Conservation (phyloP, 805 yeast species). For the Saccharomycopsis sp. region DNA sequence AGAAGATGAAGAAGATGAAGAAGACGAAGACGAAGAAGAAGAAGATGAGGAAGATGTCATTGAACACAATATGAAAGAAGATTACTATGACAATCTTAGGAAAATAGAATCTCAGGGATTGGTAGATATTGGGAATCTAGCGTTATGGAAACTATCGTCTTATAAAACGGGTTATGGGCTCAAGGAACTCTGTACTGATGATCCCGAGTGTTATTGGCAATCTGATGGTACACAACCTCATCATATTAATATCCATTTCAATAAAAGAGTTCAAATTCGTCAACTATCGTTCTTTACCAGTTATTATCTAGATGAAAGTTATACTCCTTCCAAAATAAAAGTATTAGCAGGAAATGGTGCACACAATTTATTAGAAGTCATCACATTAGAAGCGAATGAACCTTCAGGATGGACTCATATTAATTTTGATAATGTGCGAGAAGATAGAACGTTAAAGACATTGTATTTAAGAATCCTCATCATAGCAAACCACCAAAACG, state of each 20-base stretch:
- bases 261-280: conserved; percentile 62
- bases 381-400: conserved; percentile 44
- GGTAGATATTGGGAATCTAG: conserved; percentile 69
- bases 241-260: conserved; percentile 63
- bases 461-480: conserved; percentile 54
- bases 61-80: conserved; percentile 1
- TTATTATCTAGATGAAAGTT: conserved; percentile 71
- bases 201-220: conserved; percentile 79
- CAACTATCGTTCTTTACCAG: conserved; percentile 65
- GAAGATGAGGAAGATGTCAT: conserved; percentile 10
- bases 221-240: conserved; percentile 93
- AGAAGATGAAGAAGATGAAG: conserved; percentile 15
- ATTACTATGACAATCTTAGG: conserved; percentile 24
- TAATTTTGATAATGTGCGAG: conserved; percentile 42
- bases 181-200: conserved; percentile 60
- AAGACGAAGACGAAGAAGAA: conserved; percentile 12
- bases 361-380: conserved; percentile 64
- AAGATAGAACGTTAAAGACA: conserved; percentile 52
- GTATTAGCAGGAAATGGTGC: conserved; percentile 70
- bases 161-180: conserved; percentile 64
- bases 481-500: conserved; percentile 80
- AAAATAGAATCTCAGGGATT: conserved; percentile 49
- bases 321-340: conserved; percentile 68
- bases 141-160: conserved; percentile 78
- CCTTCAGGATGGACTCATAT: conserved; percentile 77